phyloP scores from a whole-genome alignment of 257 asterid genomes.

The Penstemon eatonii region DNA sequence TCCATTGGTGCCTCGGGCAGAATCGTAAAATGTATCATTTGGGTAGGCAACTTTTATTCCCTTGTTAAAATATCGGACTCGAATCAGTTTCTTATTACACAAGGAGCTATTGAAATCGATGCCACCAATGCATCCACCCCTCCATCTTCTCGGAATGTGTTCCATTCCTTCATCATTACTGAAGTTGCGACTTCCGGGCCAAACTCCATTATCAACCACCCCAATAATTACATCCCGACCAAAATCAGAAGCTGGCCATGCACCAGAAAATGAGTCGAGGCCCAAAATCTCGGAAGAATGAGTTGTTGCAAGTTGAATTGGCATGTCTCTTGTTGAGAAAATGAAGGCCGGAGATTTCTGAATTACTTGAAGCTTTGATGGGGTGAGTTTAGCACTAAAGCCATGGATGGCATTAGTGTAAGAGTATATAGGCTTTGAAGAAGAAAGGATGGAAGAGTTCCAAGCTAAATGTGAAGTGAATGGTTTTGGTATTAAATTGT shows the following conservation, averaged over 20 bases:
- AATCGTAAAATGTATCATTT: no score
- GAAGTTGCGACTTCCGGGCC: conserved; percentile 55
- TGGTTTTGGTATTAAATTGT: conserved; percentile 42
- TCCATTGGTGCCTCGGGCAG: no score
- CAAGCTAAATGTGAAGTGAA: conserved; percentile 41
- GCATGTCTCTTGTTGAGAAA: conserved; percentile 31
- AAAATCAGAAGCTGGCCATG: conserved; percentile 45
- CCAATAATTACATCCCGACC: conserved; percentile 50
- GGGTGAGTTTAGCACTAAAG: conserved; percentile 45
- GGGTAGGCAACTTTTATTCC: conserved; percentile 38
- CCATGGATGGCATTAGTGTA: conserved; percentile 49
- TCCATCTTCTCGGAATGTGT: conserved; percentile 45
- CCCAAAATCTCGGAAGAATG: conserved; percentile 45
- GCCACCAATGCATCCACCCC: conserved; percentile 43
- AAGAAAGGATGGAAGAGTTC: conserved; percentile 37
- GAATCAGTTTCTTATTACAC: conserved; percentile 51
- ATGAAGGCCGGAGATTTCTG: conserved; percentile 37
- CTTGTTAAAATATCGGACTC: conserved; percentile 46
- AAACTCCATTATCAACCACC: conserved; percentile 44
- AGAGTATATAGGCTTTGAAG: conserved; percentile 37
- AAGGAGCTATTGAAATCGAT: conserved; percentile 38
- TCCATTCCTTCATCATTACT: conserved; percentile 36
- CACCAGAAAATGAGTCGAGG: conserved; percentile 36
- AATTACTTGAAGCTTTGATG: conserved; percentile 31
- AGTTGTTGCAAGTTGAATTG: conserved; percentile 41